A percentile compares a stretch with the other conserved stretches of the same genome.
These are phyloP conservation scores for Annona squamosa DNA, from an alignment of 164 flowering plant genomes.

Conservation along the genomic window DNA sequence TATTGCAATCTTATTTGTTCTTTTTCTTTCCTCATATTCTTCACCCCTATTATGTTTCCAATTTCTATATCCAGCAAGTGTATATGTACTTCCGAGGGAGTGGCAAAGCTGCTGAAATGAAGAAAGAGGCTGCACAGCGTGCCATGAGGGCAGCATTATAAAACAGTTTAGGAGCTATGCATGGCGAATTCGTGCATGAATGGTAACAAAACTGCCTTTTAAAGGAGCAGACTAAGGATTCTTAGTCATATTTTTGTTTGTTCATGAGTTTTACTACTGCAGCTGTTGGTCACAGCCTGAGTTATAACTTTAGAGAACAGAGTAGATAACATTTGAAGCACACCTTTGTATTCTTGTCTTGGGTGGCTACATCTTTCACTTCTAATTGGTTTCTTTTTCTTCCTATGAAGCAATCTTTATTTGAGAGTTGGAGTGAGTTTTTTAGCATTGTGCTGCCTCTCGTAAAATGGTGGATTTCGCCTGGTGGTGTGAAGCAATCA, in stretches of 20 bases:
- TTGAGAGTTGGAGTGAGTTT: not conserved
- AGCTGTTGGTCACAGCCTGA: not conserved
- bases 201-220: conserved; percentile 11
- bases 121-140: conserved; percentile 63
- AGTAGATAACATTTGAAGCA: not conserved
- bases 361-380: not conserved
- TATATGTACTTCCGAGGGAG: conserved; percentile 91
- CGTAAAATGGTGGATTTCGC: no score
- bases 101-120: conserved; percentile 76
- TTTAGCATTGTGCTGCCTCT: no score
- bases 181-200: not conserved
- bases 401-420: not conserved
- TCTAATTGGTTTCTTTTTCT: not conserved
- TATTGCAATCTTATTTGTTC: not conserved
- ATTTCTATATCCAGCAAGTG: conserved; percentile 61
- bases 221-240: not conserved
- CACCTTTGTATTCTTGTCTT: conserved; percentile 2
- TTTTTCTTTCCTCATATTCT: not conserved
- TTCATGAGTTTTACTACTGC: not conserved
- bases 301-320: not conserved
- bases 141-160: conserved; percentile 57
- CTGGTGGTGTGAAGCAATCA: no score
- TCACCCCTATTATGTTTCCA: not conserved
- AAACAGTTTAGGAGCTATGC: not conserved
- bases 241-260: not conserved